Conservation (phyloP, 805 yeast species). For the Metschnikowia sp. region DNA sequence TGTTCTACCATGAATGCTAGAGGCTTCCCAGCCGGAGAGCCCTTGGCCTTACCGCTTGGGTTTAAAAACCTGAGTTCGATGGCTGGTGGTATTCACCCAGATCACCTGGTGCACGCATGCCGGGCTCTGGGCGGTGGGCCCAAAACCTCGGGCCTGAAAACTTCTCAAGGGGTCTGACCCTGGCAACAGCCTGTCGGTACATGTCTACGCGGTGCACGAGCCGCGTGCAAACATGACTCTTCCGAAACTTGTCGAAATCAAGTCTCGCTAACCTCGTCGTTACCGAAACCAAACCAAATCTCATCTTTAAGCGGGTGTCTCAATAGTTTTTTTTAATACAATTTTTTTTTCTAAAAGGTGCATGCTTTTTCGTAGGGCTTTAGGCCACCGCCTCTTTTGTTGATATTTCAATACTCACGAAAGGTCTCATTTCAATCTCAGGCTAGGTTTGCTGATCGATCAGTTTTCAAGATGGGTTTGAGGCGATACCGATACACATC, state of each 20-base stretch:
- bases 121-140: conserved; percentile 2
- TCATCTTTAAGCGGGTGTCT: neutral
- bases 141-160: neutral
- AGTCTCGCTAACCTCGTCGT: neutral
- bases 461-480: no score
- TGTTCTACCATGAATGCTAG: conserved; percentile 3
- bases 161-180: neutral
- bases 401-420: no score
- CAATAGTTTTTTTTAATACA: conserved; percentile 1
- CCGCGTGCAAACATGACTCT: neutral
- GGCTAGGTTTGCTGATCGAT: no score
- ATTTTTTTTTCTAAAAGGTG: neutral
- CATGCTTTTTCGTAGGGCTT: no score
- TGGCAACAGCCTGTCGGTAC: neutral
- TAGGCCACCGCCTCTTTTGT: no score
- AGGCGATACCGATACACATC: no score
- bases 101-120: neutral
- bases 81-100: conserved; percentile 2
- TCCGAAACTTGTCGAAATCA: neutral
- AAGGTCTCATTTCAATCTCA: no score
- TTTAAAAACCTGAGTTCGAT: neutral
- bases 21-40: conserved; percentile 4
- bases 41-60: neutral
- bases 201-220: neutral
- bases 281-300: neutral